phyloP scores from a whole-genome alignment of 2,329 filamentous ascomycete species.

The Penicillium sp. region DNA sequence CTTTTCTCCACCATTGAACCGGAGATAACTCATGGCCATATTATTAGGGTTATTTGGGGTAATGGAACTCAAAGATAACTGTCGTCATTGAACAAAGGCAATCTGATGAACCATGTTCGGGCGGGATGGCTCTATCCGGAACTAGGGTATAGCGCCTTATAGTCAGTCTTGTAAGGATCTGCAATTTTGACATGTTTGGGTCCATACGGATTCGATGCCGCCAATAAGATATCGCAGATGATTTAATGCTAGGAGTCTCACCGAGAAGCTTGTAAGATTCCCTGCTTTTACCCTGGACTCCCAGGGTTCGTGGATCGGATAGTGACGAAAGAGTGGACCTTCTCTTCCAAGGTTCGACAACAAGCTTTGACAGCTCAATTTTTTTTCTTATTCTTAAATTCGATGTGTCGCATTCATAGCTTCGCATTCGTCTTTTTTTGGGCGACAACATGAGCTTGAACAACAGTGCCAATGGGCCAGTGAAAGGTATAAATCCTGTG shows the following conservation, averaged over 20 bases:
- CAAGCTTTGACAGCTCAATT: slow-evolving; percentile 2
- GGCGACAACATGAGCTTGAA: not conserved
- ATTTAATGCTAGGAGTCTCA: not conserved
- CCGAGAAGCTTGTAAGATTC: not conserved
- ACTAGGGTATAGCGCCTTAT: not conserved
- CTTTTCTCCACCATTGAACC: not conserved
- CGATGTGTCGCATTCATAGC: not conserved
- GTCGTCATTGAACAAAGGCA: not conserved
- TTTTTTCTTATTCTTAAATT: not conserved
- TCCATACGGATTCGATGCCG: not conserved
- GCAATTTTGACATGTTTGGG: not conserved
- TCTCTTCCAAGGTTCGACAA: not conserved
- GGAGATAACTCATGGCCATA: too few species aligned
- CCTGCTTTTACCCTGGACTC: not conserved
- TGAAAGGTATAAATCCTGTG: not conserved
- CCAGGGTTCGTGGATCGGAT: not conserved
- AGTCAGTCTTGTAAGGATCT: not conserved
- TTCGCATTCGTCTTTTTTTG: not conserved
- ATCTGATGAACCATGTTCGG: not conserved
- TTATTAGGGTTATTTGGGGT: too few species aligned
- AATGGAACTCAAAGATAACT: too few species aligned
- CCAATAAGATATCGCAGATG: not conserved
- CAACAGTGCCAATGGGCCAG: not conserved
- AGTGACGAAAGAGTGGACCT: slow-evolving; percentile 10
- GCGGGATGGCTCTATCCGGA: not conserved